These are phyloP conservation scores for Salix caprea DNA, from an alignment of 345 rosid species.

Conservation along the genomic window DNA sequence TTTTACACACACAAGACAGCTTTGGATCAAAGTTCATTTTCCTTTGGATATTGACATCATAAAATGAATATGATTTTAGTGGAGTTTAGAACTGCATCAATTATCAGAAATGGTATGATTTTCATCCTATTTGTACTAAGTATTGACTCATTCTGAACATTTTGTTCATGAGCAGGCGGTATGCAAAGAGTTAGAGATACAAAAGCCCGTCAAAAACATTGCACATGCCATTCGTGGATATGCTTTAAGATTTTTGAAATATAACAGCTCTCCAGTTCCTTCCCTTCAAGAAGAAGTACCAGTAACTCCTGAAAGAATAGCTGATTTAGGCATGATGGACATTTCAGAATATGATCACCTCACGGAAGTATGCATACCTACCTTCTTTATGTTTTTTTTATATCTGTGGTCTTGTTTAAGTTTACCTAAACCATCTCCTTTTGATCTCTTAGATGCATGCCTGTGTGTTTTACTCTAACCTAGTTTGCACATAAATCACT, in stretches of 20 bases:
- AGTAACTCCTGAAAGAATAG: conserved; percentile 50
- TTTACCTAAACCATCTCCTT: too few species aligned
- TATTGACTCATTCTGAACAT: neutral
- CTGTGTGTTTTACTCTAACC: too few species aligned
- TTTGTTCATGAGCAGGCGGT: conserved; percentile 44
- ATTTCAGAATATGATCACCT: conserved; percentile 63
- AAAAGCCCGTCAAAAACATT: conserved; percentile 30
- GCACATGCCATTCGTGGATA: conserved; percentile 51
- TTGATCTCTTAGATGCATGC: too few species aligned
- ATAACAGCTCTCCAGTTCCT: conserved; percentile 42
- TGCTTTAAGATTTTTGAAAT: conserved; percentile 77
- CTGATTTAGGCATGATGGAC: conserved; percentile 51
- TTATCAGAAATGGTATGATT: neutral
- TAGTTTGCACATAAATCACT: too few species aligned
- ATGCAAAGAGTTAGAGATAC: conserved; percentile 35
- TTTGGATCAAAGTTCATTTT: neutral
- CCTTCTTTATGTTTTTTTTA: neutral
- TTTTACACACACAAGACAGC: neutral
- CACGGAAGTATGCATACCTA: conserved; percentile 62
- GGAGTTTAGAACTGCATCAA: neutral
- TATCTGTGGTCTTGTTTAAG: too few species aligned
- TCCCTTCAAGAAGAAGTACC: conserved; percentile 60
- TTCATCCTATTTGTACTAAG: conserved; percentile 11
- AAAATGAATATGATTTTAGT: neutral
- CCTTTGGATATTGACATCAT: neutral